Base-by-base conservation (phyloP, 2,329 filamentous ascomycete species). In the Xylariomycetidae sp. region DNA sequence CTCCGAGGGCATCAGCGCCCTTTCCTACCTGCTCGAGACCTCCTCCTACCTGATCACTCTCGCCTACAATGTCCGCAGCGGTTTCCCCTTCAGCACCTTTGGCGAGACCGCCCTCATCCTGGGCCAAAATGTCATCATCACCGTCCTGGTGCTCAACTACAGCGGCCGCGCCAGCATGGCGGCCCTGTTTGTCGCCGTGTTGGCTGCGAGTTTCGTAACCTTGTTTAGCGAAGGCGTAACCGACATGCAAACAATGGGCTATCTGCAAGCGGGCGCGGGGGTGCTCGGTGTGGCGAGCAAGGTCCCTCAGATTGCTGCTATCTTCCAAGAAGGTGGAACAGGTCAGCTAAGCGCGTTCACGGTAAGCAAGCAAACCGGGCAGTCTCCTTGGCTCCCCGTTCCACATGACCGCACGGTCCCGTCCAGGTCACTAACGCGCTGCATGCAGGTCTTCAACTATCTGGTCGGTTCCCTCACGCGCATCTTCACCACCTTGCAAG, bases 321-420 rank as follows among this genome's bases (percentile, higher is more conserved):
- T 96, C 52, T 90, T 79, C 68, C 71, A 75, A 49, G 70, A 95
- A 61, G 89, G 89, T 28, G 81, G 85, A 24, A 98, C 92, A 5
- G 92, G 93, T 16, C 92, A 98, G 70, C 72, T 98, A 59, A 95
- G 88, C 56, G 90, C 92, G 32, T 96, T 96, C 60, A 86, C 92
- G 38, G 92, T 94, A 73, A 65, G 84, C 32, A 19, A 24, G 16
- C n/a, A n/a, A n/a, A n/a, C n/a, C n/a, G n/a, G n/a, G n/a, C 17
- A 10, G 9, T 37, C 38, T 25, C 38, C 30, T 32, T 42, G 24
- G 40, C 23, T 3, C n/a, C 19, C 31, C 20, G 6, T 34, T 19
- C 14, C 16, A n/a, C n/a, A n/a, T n/a, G n/a, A n/a, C n/a, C n/a
- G n/a, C n/a, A n/a, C n/a, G n/a, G n/a, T n/a, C 23, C n/a, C 9